Evolutionary conservation across 352 stramenopile species (phyloP).

Genomic region (Phytophthora pseudosyringae): DNA sequence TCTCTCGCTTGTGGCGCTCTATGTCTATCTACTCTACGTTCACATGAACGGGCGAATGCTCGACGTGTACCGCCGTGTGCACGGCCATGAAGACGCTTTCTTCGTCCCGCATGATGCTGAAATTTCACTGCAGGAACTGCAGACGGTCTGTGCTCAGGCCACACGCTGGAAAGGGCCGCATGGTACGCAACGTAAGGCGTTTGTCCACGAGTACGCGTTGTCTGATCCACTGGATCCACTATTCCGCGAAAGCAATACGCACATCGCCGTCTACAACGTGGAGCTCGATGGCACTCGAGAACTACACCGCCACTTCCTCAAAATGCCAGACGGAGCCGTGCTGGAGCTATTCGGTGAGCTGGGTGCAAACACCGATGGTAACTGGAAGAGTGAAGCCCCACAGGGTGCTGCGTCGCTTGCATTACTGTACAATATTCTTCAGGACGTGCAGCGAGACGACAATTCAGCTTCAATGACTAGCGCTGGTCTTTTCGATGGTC

Average conservation of each 20-base stretch:
- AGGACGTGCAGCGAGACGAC: slow-evolving; percentile 45
- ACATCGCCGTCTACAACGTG: slow-evolving; percentile 87
- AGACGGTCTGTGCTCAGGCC: slow-evolving; percentile 65
- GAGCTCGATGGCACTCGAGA: slow-evolving; percentile 58
- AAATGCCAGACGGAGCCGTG: slow-evolving; percentile 81
- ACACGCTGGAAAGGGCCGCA: slow-evolving; percentile 65
- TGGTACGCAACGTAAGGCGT: slow-evolving; percentile 74
- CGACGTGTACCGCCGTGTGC: slow-evolving; percentile 84
- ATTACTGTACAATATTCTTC: slow-evolving; percentile 62
- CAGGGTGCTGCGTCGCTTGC: slow-evolving; percentile 43
- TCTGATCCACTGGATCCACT: slow-evolving; percentile 68
- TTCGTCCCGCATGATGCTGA: slow-evolving; percentile 92
- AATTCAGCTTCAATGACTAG: slow-evolving; percentile 10
- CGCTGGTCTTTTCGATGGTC: slow-evolving; percentile 24
- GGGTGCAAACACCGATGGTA: slow-evolving; percentile 38
- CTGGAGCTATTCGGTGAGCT: slow-evolving; percentile 87
- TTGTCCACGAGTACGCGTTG: slow-evolving; percentile 84
- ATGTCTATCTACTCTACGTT: slow-evolving; percentile 84
- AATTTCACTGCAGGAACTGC: slow-evolving; percentile 75
- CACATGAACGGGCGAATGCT: slow-evolving; percentile 93
- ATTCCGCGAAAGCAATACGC: slow-evolving; percentile 73
- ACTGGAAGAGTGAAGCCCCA: slow-evolving; percentile 47
- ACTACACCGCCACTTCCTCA: slow-evolving; percentile 90
- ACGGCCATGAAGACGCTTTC: slow-evolving; percentile 72
- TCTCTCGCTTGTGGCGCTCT: slow-evolving; percentile 60